Conservation (phyloP, 768 basidiomycete species). For the Auriscalpium microsporum region DNA sequence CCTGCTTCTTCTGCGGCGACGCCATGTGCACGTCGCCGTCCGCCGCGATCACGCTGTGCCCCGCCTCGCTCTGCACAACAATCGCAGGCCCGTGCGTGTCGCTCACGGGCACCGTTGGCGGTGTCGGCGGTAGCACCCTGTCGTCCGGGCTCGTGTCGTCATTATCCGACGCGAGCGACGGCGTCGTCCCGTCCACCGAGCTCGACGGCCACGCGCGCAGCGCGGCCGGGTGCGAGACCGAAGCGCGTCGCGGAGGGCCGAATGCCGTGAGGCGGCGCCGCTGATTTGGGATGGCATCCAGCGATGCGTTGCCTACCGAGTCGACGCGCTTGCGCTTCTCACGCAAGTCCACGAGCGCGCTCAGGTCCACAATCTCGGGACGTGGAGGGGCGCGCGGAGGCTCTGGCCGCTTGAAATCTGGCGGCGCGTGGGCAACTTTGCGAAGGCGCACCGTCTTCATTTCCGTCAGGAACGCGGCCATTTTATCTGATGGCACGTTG, state of each 20-base stretch:
- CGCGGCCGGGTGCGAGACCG: not conserved
- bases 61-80: not conserved
- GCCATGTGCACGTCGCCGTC: not conserved
- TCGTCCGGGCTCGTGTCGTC: slow-evolving; percentile 5
- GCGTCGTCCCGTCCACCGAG: slow-evolving; percentile 14
- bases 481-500: slow-evolving; percentile 71
- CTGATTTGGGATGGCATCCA: not conserved
- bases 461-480: slow-evolving; percentile 74
- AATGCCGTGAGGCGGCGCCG: not conserved
- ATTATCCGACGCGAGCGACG: slow-evolving; percentile 14
- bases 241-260: not conserved
- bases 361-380: not conserved
- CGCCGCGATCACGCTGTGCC: not conserved
- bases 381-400: slow-evolving; percentile 3
- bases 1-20: not conserved
- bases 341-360: not conserved
- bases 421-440: slow-evolving; percentile 37
- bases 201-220: slow-evolving; percentile 9
- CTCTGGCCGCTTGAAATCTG: slow-evolving; percentile 12
- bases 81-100: not conserved
- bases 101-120: slow-evolving; percentile 9
- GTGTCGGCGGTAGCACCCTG: slow-evolving; percentile 6
- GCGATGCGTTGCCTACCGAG: not conserved
- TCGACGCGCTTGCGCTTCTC: slow-evolving; percentile 11
- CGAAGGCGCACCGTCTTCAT: slow-evolving; percentile 68